These are phyloP conservation scores for Astrephomene gubernaculifera DNA, from an alignment of 139 green algal species.

Conservation along the genomic window DNA sequence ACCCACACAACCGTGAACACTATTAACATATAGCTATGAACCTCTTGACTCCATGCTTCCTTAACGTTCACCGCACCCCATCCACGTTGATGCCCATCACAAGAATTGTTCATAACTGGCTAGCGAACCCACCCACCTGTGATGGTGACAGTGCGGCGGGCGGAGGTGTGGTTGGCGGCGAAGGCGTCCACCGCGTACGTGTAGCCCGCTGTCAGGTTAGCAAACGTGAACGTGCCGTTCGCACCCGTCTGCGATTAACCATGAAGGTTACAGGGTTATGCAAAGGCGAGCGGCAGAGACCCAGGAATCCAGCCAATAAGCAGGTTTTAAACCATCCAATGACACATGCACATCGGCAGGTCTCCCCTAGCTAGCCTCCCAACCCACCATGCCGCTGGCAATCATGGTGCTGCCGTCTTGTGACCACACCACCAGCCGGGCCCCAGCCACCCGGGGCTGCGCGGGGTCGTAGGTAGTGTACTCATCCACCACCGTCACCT, in stretches of 20 bases:
- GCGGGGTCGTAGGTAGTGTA: conserved; percentile 20
- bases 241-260: neutral
- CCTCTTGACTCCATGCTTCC: no score
- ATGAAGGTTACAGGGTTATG: no score
- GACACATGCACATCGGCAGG: neutral
- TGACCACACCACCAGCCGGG: neutral
- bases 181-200: conserved; percentile 3
- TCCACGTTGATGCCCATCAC: no score
- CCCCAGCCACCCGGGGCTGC: neutral
- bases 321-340: no score
- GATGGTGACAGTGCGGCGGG: conserved; percentile 5
- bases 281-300: no score
- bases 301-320: no score
- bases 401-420: neutral
- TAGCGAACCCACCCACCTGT: neutral
- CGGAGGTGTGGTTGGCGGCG: neutral
- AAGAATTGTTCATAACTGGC: no score
- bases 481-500: conserved; percentile 27
- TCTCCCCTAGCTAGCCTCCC: neutral
- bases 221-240: neutral
- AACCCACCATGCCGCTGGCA: neutral
- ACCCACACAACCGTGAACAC: no score
- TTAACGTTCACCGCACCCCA: no score
- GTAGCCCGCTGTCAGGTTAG: neutral
- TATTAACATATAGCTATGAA: no score